Percentiles rank a stretch among this genome's conserved stretches.
phyloP scores from a whole-genome alignment of 2,329 filamentous ascomycete genomes.

The Trichoderma sp. region DNA sequence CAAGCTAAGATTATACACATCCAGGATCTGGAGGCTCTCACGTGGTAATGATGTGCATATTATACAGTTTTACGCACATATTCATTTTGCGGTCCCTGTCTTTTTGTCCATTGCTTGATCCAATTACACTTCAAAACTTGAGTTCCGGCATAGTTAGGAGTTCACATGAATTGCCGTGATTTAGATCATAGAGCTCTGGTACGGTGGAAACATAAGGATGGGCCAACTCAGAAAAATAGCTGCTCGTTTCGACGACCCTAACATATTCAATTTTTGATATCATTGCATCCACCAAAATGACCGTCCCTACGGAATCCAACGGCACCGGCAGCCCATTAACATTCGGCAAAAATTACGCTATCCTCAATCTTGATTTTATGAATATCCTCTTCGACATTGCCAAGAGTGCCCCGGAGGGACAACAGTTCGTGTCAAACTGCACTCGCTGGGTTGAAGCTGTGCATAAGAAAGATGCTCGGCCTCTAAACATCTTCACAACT shows the following conservation, averaged over 20 bases:
- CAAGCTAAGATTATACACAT: no score
- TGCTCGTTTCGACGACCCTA: background rate
- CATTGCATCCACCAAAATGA: background rate
- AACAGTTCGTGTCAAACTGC: slow-evolving; percentile 26
- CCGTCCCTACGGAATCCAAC: background rate
- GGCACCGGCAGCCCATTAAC: background rate
- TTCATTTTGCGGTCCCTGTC: no score
- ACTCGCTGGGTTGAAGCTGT: slow-evolving; percentile 47
- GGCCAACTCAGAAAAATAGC: background rate
- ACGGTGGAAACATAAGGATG: background rate
- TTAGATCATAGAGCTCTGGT: background rate
- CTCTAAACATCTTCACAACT: slow-evolving; percentile 46
- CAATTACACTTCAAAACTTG: background rate
- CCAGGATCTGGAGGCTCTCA: no score
- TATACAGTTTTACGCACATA: no score
- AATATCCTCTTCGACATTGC: slow-evolving; percentile 42
- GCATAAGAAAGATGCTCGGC: slow-evolving; percentile 40
- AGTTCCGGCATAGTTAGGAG: background rate
- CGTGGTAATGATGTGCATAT: no score
- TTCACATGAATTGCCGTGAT: background rate
- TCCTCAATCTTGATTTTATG: slow-evolving; percentile 47
- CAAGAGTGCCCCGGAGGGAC: slow-evolving; percentile 40
- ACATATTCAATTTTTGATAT: background rate
- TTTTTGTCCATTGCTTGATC: no score
- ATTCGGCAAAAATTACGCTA: slow-evolving; percentile 28